Evolutionary conservation across 106 monocot species (phyloP), one percentile per base, ranked within the genome.

Genomic region (Gastrodia elata): DNA sequence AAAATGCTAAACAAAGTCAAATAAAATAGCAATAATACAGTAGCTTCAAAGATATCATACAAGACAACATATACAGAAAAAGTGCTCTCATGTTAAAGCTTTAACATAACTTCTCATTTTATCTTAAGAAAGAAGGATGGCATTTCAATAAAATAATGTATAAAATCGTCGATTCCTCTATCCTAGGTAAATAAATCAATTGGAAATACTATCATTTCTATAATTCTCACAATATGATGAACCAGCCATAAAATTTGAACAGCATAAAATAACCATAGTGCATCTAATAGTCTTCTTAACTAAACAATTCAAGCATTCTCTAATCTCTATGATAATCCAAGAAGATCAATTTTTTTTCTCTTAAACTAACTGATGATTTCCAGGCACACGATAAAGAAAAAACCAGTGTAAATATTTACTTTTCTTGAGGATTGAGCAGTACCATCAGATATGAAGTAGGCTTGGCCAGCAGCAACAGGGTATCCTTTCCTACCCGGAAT

Each of bases 401-500:
- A 57, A 26, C 2, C 13, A 28, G 13, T 3, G 61, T 0, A 8
- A 52, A 52, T 52, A 52, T 52, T 22, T 3, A 52, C 52, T n/a
- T 52, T 30, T 28, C 28, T 32, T 28, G 30, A 61, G 13, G 32
- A 61, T 28, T n/a, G 7, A 20, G 5, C n/a, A 38, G 75, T 93
- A 93, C 98, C 98, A 80, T 98, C 98, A 39, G 81, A 93, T 72
- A 98, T 89, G 77, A 98, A 98, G 87, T 98, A 98, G 70, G 98
- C 71, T 74, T 98, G 85, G 3, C 93, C 98, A 55, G 98, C 86
- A 79, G 98, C 90, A 71, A 93, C 77, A 76, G 93, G 98, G 20
- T 32, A 76, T 65, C 88, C 85, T 79, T 83, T 83, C 72, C 85
- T 79, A 37, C 86, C 84, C 37, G 97, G 90, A 40, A 97, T 83